Evolutionary conservation across 31 red algal species (phyloP).

Genomic region (Pterothamnion heteromorphum): DNA sequence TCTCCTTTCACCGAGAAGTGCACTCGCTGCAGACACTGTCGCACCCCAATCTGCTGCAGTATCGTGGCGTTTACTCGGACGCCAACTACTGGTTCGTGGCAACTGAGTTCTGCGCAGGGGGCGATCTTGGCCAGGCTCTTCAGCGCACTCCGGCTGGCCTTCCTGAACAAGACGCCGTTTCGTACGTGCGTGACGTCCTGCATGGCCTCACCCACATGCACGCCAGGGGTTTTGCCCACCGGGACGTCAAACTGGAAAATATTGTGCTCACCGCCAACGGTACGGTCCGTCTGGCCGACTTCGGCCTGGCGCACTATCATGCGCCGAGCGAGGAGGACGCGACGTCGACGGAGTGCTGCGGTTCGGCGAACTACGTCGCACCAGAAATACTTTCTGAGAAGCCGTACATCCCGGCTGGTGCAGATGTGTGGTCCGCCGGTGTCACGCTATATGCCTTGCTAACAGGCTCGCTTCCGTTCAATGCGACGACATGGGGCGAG

Average conservation of each 20-base stretch:
- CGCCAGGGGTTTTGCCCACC: not conserved
- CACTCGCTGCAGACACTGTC: no score
- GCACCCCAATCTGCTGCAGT: no score
- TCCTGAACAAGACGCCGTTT: no score
- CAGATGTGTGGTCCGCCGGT: constrained; percentile 39
- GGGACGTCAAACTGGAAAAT: constrained; percentile 18
- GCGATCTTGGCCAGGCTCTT: no score
- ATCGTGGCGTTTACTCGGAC: no score
- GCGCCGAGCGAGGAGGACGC: constrained; percentile 21
- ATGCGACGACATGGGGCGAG: no score
- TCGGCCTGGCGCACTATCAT: constrained; percentile 29
- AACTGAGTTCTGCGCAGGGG: no score
- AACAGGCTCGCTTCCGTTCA: constrained; percentile 31
- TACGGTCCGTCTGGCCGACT: not conserved
- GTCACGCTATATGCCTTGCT: constrained; percentile 33
- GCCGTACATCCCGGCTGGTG: not conserved
- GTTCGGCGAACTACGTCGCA: constrained; percentile 34
- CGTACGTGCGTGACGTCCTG: no score
- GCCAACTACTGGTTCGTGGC: no score
- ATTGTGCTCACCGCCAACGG: not conserved
- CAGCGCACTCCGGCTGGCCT: no score
- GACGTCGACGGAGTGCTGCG: not conserved
- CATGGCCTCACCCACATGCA: no score
- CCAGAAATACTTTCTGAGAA: constrained; percentile 13
- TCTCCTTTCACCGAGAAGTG: no score